Base-by-base conservation (phyloP, 176 grass and related monocot species). In the Carex parvula region DNA sequence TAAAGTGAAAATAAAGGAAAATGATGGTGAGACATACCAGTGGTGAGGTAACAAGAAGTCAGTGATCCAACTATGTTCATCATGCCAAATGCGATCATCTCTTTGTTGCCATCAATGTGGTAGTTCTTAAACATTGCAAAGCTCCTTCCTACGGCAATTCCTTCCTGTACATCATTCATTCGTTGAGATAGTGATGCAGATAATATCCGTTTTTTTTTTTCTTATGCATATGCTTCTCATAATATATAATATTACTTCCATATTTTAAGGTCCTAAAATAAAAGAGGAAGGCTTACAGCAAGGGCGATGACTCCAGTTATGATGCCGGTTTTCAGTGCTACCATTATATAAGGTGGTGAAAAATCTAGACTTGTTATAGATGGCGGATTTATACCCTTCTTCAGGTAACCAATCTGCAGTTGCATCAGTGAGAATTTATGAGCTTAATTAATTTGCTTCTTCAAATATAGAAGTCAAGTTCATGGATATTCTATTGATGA, bases 81-180 rank as follows among this genome's bases (percentile, higher is more conserved):
- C 5, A 87, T 88, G 10, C 95, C 95, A 6, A 98, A 73, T 17
- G 95, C 95, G 20, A 95, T 93, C 95, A 98, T 98, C 83, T 98
- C 95, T 87, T 98, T 98, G 91, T 98, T 98, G 48, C 95, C 95
- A 22, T 98, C 95, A 15, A 98, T 95, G 74, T 98, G 88, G 86
- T 98, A 98, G 77, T 95, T 98, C 86, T 98, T 98, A 90, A 93
- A 93, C 92, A 95, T 95, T 57, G 95, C 89, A 30, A 98, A 98
- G 75, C 91, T 98, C 83, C 95, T 83, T 10, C 95, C 95, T 0
- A 98, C 95, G 1, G 95, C 95, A 69, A 98, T 98, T 58, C 95
- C 95, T 93, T 98, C 95, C 95, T 98, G 89, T 69, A 78, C 74
- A 76, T 35, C 72, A 65, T 53, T 50, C 44, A 66, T 35, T 81